Percentiles rank a stretch among this genome's conserved stretches.
These are phyloP conservation scores for Xylariaceae sp. DNA, from an alignment of 2,329 filamentous ascomycete genomes.

Conservation along the genomic window DNA sequence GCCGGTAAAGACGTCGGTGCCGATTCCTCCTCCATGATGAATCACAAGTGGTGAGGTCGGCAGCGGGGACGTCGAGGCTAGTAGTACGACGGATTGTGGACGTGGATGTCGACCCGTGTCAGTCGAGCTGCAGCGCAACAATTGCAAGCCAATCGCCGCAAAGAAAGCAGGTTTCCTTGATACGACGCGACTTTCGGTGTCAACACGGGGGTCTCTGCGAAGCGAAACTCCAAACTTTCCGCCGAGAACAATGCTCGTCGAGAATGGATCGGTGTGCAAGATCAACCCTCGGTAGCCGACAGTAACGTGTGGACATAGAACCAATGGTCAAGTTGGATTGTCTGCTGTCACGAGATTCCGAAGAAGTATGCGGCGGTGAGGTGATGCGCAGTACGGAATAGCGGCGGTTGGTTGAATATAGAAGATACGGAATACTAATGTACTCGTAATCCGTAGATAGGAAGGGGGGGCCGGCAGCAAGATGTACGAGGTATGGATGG, in stretches of 20 bases:
- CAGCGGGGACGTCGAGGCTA: slow-evolving; percentile 21
- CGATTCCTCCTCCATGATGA: slow-evolving; percentile 43
- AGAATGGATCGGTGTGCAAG: neutral
- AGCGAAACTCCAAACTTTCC: neutral
- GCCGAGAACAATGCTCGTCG: neutral
- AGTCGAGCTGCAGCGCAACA: slow-evolving; percentile 21
- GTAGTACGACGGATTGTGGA: slow-evolving; percentile 22
- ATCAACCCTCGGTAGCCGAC: no score
- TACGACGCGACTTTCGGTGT: neutral
- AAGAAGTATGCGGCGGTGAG: neutral
- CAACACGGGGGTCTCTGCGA: neutral
- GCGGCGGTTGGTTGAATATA: neutral
- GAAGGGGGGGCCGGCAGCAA: neutral
- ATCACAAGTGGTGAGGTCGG: slow-evolving; percentile 24
- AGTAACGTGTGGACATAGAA: neutral
- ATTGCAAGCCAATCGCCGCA: slow-evolving; percentile 14
- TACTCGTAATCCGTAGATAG: neutral
- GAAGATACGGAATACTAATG: neutral
- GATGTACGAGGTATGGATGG: neutral
- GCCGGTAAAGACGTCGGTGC: slow-evolving; percentile 35
- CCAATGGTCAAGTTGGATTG: neutral
- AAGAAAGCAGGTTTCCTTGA: slow-evolving; percentile 8
- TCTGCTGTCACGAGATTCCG: neutral
- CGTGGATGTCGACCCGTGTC: slow-evolving; percentile 11
- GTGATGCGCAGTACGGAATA: neutral